Evolutionary conservation across 2,329 filamentous ascomycete genomes (phyloP).

Genomic region (Aaosphaeria pasadenensis): DNA sequence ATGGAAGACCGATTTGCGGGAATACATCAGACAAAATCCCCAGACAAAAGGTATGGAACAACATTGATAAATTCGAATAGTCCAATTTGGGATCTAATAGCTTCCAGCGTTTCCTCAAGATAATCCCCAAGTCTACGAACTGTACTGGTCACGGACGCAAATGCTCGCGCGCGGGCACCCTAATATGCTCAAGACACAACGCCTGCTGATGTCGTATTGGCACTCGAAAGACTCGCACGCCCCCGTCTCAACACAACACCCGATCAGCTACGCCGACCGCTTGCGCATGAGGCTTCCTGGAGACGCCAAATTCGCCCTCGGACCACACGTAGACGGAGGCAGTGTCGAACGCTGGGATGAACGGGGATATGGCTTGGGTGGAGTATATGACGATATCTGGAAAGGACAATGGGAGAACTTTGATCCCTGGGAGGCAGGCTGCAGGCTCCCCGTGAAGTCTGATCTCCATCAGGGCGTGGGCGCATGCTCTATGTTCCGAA

Average conservation of each 20-base stretch:
- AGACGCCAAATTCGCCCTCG: slow-evolving; percentile 49
- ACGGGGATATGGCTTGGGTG: slow-evolving; percentile 58
- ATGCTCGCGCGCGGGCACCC: slow-evolving; percentile 47
- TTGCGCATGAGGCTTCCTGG: slow-evolving; percentile 55
- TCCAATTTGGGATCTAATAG: neutral
- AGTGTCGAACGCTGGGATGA: slow-evolving; percentile 53
- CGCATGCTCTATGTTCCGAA: slow-evolving; percentile 78
- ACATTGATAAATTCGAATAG: neutral
- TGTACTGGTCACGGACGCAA: slow-evolving; percentile 50
- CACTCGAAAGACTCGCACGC: slow-evolving; percentile 43
- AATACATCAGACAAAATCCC: slow-evolving; percentile 47
- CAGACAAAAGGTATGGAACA: slow-evolving; percentile 35
- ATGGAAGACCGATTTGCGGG: slow-evolving; percentile 43
- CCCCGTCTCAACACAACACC: slow-evolving; percentile 44
- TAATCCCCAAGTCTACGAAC: slow-evolving; percentile 50
- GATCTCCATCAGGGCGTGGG: slow-evolving; percentile 81
- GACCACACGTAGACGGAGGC: slow-evolving; percentile 58
- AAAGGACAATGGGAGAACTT: slow-evolving; percentile 75
- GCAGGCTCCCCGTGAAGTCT: slow-evolving; percentile 64
- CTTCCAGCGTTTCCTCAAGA: slow-evolving; percentile 44
- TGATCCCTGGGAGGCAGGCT: slow-evolving; percentile 76
- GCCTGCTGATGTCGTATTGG: slow-evolving; percentile 50
- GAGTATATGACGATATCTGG: slow-evolving; percentile 72
- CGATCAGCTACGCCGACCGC: slow-evolving; percentile 49
- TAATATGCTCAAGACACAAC: slow-evolving; percentile 45